phyloP scores from a whole-genome alignment of 2,329 filamentous ascomycete species.

The Zopfia rhizophila region DNA sequence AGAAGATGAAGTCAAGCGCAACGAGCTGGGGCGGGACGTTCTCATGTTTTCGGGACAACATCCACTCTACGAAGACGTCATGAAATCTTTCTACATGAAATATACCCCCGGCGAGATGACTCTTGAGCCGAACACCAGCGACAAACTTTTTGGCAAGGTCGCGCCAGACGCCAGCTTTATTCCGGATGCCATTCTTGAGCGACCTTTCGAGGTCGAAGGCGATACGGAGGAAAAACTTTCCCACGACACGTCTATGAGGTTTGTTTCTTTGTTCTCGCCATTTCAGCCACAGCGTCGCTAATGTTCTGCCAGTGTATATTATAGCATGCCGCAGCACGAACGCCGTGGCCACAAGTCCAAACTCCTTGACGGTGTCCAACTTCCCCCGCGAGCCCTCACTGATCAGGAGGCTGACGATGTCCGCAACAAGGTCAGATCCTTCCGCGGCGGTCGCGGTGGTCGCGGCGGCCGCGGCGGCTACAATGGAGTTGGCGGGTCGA shows the following conservation, averaged over 20 bases:
- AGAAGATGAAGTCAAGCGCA: conserved; percentile 80
- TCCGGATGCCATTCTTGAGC: conserved; percentile 82
- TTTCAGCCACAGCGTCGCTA: conserved; percentile 27
- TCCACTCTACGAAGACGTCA: conserved; percentile 85
- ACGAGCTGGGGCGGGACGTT: conserved; percentile 81
- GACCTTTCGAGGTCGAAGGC: conserved; percentile 74
- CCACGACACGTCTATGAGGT: conserved; percentile 81
- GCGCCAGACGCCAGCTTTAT: conserved; percentile 86
- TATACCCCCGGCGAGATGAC: conserved; percentile 76
- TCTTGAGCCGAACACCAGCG: conserved; percentile 78
- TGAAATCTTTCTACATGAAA: conserved; percentile 90
- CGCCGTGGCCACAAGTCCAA: conserved; percentile 88
- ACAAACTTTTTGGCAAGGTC: conserved; percentile 81
- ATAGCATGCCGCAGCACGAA: conserved; percentile 77
- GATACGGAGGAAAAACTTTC: conserved; percentile 41
- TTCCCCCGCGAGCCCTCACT: conserved; percentile 73
- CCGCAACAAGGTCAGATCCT: conserved; percentile 72
- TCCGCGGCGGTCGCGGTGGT: conserved; percentile 73
- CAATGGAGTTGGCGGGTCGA: too few relatives aligned
- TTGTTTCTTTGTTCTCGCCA: conserved; percentile 48
- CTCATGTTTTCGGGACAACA: conserved; percentile 87
- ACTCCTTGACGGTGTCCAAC: conserved; percentile 84
- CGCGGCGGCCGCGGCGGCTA: conserved; percentile 56
- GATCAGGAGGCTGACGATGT: conserved; percentile 75
- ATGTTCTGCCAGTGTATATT: conserved; percentile 74